A percentile compares a stretch with the other conserved stretches of the same genome.
Conservation (phyloP, 2,329 filamentous ascomycete genomes). For the Clarireedia hainanense region DNA sequence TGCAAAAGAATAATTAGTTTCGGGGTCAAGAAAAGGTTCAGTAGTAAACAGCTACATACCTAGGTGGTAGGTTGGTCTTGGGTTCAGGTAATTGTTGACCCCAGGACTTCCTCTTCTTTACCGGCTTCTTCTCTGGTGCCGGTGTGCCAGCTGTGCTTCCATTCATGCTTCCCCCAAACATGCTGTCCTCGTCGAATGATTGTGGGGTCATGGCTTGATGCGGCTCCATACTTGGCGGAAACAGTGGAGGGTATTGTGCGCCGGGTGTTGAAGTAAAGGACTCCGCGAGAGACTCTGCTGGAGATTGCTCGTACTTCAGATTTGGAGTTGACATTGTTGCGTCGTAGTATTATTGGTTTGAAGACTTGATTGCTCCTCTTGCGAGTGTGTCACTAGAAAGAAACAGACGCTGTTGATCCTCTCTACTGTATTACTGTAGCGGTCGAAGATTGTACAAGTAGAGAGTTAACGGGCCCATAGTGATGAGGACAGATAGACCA, state of each 20-base stretch:
- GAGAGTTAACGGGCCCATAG: slow-evolving; percentile 3
- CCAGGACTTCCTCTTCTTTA: slow-evolving; percentile 98
- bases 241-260: slow-evolving; percentile 26
- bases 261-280: slow-evolving; percentile 29
- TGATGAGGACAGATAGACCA: slow-evolving; percentile 7
- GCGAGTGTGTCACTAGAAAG: neutral
- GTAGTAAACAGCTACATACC: slow-evolving; percentile 40
- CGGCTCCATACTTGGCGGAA: slow-evolving; percentile 22
- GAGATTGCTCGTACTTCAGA: slow-evolving; percentile 29
- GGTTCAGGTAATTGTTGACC: slow-evolving; percentile 93
- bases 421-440: neutral
- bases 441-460: neutral
- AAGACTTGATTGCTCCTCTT: neutral
- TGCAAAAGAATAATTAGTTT: slow-evolving; percentile 30
- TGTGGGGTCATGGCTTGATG: slow-evolving; percentile 27
- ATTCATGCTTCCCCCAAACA: slow-evolving; percentile 22
- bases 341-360: neutral
- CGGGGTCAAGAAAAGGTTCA: slow-evolving; percentile 1
- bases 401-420: neutral
- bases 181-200: slow-evolving; percentile 28
- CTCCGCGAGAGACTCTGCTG: slow-evolving; percentile 26
- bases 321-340: slow-evolving; percentile 19
- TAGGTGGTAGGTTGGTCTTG: slow-evolving; percentile 90
- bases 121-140: slow-evolving; percentile 56
- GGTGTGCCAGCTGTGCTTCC: slow-evolving; percentile 23